phyloP scores from a whole-genome alignment of 169 alveolate species.

The Eimeria acervulina region DNA sequence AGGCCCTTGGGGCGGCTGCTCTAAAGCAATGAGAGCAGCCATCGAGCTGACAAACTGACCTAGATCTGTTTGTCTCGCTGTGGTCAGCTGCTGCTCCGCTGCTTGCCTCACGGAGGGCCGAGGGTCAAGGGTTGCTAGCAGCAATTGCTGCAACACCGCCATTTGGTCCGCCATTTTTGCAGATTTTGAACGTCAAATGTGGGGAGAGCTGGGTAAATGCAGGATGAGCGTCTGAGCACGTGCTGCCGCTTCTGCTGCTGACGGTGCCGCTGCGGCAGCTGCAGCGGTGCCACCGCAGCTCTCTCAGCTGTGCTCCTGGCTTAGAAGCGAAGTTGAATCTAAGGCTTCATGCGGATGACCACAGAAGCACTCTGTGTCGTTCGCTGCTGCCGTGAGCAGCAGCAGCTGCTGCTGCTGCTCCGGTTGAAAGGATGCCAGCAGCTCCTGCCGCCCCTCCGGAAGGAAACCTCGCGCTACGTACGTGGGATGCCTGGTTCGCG shows the following conservation, averaged over 20 bases:
- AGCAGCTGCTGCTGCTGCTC: conserved; percentile 73
- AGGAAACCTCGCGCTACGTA: background rate
- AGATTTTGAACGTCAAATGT: conserved; percentile 4
- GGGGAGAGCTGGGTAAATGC: background rate
- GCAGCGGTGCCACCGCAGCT: conserved; percentile 81
- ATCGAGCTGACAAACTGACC: conserved; percentile 78
- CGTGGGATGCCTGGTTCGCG: background rate
- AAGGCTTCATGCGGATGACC: conserved; percentile 68
- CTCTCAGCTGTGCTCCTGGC: conserved; percentile 61
- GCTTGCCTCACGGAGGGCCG: conserved; percentile 78
- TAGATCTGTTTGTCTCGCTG: conserved; percentile 75
- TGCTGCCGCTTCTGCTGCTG: conserved; percentile 71
- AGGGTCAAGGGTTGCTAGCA: conserved; percentile 82
- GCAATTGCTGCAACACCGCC: conserved; percentile 83
- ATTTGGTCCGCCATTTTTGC: conserved; percentile 71
- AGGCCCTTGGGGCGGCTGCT: conserved; percentile 68
- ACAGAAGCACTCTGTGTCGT: conserved; percentile 48
- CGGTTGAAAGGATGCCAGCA: conserved; percentile 39
- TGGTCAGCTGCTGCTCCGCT: conserved; percentile 81
- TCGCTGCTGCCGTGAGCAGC: conserved; percentile 66
- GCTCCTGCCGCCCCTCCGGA: conserved; percentile 71
- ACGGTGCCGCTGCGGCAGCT: conserved; percentile 69
- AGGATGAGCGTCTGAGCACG: background rate
- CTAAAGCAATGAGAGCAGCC: conserved; percentile 77
- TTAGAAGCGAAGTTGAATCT: background rate